Evolutionary conservation across 108 stramenopile genomes (phyloP), one percentile per base, ranked within the genome.

Genomic region (Epithemia pelagica): DNA sequence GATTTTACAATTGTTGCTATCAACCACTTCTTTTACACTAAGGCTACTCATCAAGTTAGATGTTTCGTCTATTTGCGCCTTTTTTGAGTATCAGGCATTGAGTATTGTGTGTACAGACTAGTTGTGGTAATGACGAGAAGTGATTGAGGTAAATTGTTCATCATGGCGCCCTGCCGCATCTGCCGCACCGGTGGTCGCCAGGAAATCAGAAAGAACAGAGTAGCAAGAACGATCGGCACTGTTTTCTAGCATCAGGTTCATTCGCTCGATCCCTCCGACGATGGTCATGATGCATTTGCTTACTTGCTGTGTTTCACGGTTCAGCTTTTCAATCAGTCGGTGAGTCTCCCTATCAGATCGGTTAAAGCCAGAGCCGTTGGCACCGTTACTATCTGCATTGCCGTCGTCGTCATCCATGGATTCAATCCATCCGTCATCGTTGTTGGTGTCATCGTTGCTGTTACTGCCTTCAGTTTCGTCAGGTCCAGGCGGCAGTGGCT

Each of bases 301-400:
- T 23, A 92, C 87, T 62, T 75, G 74, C 60, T 92, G 86, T 30
- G 91, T 92, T 75, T 92, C 91, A 26, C 78, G 64, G 60, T 92
- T 88, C 32, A 92, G 72, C 66, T 83, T 86, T 2, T 82, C 74
- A 28, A 92, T 61, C 7, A 87, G 70, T 31, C 80, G 82, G 22
- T 77, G 72, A 1, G 84, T 76, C 62, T 87, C 84, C 10, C 70
- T 63, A 72, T 87, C 84, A 0, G 74, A 69, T 52, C 66, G 62
- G 28, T 64, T 67, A 26, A 61, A 59, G 15, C 10, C 10, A 5
- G 37, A 46, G 37, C 10, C 5, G 37, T 67, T 65, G 66, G 56
- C 58, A 67, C 56, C 57, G 23, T 70, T 73, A 52, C 3, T 33
- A 27, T 19, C 31, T 8, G 0, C 59, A 10, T 67, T 61, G 28